phyloP scores from a whole-genome alignment of 805 yeast genomes.

The Starmerella apicola region DNA sequence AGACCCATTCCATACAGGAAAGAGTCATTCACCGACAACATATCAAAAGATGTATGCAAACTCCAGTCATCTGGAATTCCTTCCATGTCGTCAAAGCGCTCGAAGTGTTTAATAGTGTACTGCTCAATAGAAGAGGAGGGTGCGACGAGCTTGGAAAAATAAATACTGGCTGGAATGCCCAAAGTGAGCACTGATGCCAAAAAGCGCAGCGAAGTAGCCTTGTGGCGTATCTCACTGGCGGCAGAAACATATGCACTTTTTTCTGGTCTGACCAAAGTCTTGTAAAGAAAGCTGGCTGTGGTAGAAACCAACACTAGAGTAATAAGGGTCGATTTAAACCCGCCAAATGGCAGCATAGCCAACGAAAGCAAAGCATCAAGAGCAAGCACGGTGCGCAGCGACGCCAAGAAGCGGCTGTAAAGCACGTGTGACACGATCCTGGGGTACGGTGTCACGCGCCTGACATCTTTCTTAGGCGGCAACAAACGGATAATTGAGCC shows the following conservation, averaged over 20 bases:
- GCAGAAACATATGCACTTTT: background rate
- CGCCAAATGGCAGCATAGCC: background rate
- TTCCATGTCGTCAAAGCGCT: background rate
- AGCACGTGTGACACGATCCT: constrained; percentile 9
- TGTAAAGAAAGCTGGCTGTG: background rate
- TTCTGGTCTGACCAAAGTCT: constrained; percentile 1
- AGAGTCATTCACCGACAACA: background rate
- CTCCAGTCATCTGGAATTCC: background rate
- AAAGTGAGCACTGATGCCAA: background rate
- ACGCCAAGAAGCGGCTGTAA: constrained; percentile 5
- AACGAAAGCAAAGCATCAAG: background rate
- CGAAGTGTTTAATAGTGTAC: background rate
- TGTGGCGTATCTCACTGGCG: background rate
- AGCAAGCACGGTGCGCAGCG: background rate
- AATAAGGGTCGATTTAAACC: background rate
- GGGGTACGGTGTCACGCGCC: constrained; percentile 12
- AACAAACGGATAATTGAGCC: constrained; percentile 18
- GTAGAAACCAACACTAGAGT: background rate
- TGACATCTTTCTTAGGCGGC: constrained; percentile 15
- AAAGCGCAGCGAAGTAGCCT: background rate
- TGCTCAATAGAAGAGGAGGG: background rate
- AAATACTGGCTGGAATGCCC: background rate
- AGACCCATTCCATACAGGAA: background rate
- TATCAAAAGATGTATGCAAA: background rate
- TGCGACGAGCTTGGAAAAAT: background rate